These are phyloP conservation scores for Panicum virgatum DNA, from an alignment of 202 grass and related monocot genomes.

Conservation along the genomic window DNA sequence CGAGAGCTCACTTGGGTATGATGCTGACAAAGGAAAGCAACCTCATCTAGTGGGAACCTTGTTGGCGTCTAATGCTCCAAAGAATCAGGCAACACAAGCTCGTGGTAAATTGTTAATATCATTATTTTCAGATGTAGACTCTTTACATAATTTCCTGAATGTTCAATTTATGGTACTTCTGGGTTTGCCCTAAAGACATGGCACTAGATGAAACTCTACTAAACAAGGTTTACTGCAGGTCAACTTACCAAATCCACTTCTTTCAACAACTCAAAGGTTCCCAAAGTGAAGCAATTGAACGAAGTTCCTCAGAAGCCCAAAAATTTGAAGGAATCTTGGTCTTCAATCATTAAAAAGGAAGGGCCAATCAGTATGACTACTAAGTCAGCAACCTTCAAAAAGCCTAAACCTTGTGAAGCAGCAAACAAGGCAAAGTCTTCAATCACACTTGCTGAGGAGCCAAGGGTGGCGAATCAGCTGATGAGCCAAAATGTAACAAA, in stretches of 20 bases:
- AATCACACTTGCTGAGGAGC: slow-evolving; percentile 47
- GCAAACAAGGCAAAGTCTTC: slow-evolving; percentile 47
- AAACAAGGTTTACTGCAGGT: slow-evolving; percentile 53
- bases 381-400: slow-evolving; percentile 75
- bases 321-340: slow-evolving; percentile 50
- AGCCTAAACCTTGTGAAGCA: slow-evolving; percentile 49
- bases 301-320: slow-evolving; percentile 77
- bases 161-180: slow-evolving; percentile 15
- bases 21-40: slow-evolving; percentile 49
- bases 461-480: slow-evolving; percentile 45
- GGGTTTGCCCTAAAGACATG: slow-evolving; percentile 21
- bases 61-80: slow-evolving; percentile 28
- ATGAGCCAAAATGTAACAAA: slow-evolving; percentile 37
- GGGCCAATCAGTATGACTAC: slow-evolving; percentile 40
- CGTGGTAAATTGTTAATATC: slow-evolving; percentile 50
- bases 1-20: slow-evolving; percentile 38
- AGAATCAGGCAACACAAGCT: slow-evolving; percentile 32
- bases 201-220: slow-evolving; percentile 32
- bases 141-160: slow-evolving; percentile 23
- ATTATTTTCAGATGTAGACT: slow-evolving; percentile 26
- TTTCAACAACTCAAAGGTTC: slow-evolving; percentile 87
- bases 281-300: slow-evolving; percentile 81
- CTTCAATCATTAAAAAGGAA: slow-evolving; percentile 53
- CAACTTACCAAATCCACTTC: slow-evolving; percentile 66
- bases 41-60: slow-evolving; percentile 24